Percentiles rank a stretch among this genome's conserved stretches.
Conservation (phyloP, 73 alveolate species). For the Paraurostyla sp. region DNA sequence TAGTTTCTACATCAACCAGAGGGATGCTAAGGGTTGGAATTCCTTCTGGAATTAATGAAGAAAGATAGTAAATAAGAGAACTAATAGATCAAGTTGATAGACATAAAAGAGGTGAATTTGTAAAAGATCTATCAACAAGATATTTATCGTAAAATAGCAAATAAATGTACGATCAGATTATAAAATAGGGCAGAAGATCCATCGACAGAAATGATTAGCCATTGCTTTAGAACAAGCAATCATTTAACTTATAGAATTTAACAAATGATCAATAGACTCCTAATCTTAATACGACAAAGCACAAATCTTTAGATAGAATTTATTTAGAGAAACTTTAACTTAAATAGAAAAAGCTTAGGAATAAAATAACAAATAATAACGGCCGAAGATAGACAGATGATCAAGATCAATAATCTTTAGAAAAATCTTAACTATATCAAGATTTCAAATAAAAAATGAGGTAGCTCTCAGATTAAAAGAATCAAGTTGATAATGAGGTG, state of each 20-base stretch:
- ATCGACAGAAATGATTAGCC: too few relatives aligned
- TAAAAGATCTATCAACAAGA: background rate
- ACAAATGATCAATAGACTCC: too few relatives aligned
- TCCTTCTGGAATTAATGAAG: background rate
- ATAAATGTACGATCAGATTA: background rate
- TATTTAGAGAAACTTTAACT: background rate
- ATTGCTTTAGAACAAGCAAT: background rate
- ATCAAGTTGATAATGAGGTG: background rate
- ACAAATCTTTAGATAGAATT: constrained; percentile 10
- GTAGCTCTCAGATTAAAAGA: background rate
- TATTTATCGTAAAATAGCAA: background rate
- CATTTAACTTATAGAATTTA: too few relatives aligned
- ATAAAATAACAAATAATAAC: background rate
- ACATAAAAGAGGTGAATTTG: background rate
- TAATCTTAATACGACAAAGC: background rate
- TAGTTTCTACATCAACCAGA: background rate
- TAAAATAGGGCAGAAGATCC: too few relatives aligned
- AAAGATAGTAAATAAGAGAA: constrained; percentile 15
- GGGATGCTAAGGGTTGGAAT: background rate
- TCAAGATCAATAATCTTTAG: background rate
- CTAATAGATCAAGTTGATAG: background rate
- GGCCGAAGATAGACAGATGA: background rate
- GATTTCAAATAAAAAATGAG: constrained; percentile 41
- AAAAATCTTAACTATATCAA: background rate
- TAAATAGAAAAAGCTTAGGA: background rate